Evolutionary conservation across 192 early-diverging fungal species (phyloP).

Genomic region (Funneliformis mosseae): DNA sequence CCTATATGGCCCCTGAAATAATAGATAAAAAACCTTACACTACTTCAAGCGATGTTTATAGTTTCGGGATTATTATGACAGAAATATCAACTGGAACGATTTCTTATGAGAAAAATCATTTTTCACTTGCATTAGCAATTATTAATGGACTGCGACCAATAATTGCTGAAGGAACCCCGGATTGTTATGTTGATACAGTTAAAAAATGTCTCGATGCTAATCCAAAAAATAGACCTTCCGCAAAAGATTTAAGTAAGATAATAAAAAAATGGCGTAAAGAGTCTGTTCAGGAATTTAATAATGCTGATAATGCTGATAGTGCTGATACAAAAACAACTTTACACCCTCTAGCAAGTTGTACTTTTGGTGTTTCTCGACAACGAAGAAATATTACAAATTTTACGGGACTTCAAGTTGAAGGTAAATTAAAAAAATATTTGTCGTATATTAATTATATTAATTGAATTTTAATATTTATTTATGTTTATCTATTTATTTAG

Average conservation of each 20-base stretch:
- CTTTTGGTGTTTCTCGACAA: no score
- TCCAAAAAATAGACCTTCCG: constrained; percentile 10
- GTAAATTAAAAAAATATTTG: no score
- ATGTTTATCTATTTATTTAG: no score
- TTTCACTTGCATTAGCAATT: not conserved
- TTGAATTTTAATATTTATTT: no score
- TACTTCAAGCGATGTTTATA: constrained; percentile 43
- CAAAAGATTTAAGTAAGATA: not conserved
- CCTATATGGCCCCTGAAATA: constrained; percentile 45
- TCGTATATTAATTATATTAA: no score
- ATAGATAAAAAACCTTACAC: constrained; percentile 38
- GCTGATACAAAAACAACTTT: no score
- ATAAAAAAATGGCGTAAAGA: not conserved
- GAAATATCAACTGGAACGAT: constrained; percentile 41
- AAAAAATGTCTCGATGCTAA: not conserved
- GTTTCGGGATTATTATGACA: constrained; percentile 47
- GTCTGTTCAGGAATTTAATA: no score
- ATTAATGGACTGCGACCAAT: constrained; percentile 1
- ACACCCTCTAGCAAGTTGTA: no score
- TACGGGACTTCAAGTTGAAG: no score
- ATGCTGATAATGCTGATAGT: no score
- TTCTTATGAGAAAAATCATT: constrained; percentile 31
- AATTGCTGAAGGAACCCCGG: not conserved
- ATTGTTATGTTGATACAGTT: constrained; percentile 1
- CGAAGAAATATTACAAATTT: no score